phyloP scores from a whole-genome alignment of 345 rosid species.

The Pugionium dolabratum region DNA sequence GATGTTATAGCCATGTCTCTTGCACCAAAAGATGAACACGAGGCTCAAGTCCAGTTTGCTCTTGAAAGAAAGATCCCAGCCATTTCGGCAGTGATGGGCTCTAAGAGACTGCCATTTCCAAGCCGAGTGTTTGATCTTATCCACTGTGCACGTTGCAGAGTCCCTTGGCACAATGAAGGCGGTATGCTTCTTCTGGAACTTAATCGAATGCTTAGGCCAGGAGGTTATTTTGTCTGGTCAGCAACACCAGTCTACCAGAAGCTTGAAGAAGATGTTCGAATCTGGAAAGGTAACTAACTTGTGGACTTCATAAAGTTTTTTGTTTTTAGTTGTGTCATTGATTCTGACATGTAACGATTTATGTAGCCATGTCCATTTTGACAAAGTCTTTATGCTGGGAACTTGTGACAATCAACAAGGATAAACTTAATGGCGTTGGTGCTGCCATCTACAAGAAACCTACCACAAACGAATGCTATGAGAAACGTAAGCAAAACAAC shows the following conservation, averaged over 20 bases:
- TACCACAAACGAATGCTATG: constrained; percentile 69
- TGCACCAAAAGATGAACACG: constrained; percentile 97
- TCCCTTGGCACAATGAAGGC: constrained; percentile 91
- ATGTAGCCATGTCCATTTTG: constrained; percentile 68
- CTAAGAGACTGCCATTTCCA: constrained; percentile 82
- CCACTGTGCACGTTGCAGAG: constrained; percentile 96
- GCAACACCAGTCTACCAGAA: constrained; percentile 94
- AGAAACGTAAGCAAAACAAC: constrained; percentile 55
- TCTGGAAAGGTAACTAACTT: constrained; percentile 68
- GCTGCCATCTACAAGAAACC: constrained; percentile 88
- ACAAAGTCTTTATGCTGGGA: constrained; percentile 86
- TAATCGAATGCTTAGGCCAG: constrained; percentile 81
- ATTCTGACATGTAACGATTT: constrained; percentile 27
- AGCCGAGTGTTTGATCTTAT: constrained; percentile 83
- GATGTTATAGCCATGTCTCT: constrained; percentile 92
- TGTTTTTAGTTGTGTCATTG: neutral
- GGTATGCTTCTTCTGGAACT: constrained; percentile 83
- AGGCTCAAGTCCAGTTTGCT: constrained; percentile 96
- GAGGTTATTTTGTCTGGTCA: constrained; percentile 94
- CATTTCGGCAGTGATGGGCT: constrained; percentile 94
- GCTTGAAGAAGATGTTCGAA: constrained; percentile 65
- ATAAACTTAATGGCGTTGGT: constrained; percentile 68
- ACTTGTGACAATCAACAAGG: constrained; percentile 77
- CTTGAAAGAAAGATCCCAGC: constrained; percentile 97
- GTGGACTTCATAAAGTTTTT: neutral